These are phyloP conservation scores for Podospora appendiculata DNA, from an alignment of 495 filamentous ascomycete genomes.

Conservation along the genomic window DNA sequence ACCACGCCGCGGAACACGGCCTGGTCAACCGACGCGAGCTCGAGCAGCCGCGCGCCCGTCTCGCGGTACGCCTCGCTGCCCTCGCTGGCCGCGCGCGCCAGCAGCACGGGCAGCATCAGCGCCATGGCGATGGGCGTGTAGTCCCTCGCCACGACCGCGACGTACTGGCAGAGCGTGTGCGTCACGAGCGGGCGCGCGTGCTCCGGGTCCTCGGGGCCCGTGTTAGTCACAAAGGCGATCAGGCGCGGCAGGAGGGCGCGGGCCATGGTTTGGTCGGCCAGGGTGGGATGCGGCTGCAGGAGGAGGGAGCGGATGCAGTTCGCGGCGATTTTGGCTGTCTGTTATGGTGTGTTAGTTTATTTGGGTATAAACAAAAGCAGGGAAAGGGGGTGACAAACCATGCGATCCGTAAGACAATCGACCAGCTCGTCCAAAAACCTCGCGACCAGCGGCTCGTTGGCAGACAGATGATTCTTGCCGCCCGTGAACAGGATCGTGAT, in stretches of 20 bases:
- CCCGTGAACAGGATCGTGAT: slow-evolving; percentile 83
- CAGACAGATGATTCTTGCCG: slow-evolving; percentile 60
- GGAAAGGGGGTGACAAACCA: slow-evolving; percentile 24
- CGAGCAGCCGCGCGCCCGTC: slow-evolving; percentile 66
- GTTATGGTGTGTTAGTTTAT: neutral
- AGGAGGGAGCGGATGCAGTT: slow-evolving; percentile 80
- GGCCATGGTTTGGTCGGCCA: slow-evolving; percentile 64
- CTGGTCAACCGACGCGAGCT: slow-evolving; percentile 72
- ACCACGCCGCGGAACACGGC: slow-evolving; percentile 68
- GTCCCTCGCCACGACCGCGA: slow-evolving; percentile 44
- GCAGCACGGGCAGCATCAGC: slow-evolving; percentile 70
- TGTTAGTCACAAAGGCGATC: slow-evolving; percentile 62
- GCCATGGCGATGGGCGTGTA: slow-evolving; percentile 53
- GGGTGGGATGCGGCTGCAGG: slow-evolving; percentile 49
- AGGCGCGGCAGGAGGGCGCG: slow-evolving; percentile 70
- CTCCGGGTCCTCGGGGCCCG: slow-evolving; percentile 64
- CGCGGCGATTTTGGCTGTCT: slow-evolving; percentile 81
- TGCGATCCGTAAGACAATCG: slow-evolving; percentile 73
- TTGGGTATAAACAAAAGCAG: neutral
- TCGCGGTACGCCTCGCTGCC: slow-evolving; percentile 50
- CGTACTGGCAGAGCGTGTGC: slow-evolving; percentile 65
- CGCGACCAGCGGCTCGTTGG: slow-evolving; percentile 61
- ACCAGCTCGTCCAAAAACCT: slow-evolving; percentile 68
- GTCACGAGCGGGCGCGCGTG: slow-evolving; percentile 59
- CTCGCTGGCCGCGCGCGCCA: slow-evolving; percentile 56